These are phyloP conservation scores for Naganishia sp. DNA, from an alignment of 1,284 basidiomycete species.

Conservation along the genomic window DNA sequence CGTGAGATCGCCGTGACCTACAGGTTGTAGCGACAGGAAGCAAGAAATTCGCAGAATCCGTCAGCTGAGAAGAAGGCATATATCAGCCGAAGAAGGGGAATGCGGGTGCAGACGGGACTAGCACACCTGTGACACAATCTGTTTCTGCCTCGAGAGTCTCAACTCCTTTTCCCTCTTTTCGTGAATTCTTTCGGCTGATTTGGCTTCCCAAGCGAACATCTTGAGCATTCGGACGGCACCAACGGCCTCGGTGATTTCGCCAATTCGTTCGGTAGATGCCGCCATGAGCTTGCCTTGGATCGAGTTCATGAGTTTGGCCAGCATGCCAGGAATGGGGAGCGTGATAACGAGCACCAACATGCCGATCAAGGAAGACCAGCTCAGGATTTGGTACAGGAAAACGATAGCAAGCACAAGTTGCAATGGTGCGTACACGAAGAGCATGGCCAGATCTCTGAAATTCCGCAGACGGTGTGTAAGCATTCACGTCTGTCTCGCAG, in stretches of 20 bases:
- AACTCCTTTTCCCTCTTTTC: constrained; percentile 64
- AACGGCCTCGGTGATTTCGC: constrained; percentile 58
- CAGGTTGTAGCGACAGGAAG: constrained; percentile 67
- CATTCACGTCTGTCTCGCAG: background rate
- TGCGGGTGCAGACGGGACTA: constrained; percentile 22
- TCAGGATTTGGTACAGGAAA: constrained; percentile 49
- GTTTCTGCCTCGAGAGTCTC: constrained; percentile 55
- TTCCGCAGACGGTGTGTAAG: too few relatives aligned
- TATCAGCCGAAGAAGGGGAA: background rate
- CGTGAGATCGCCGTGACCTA: background rate
- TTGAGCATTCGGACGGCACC: constrained; percentile 61
- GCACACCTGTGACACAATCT: constrained; percentile 54
- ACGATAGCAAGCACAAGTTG: constrained; percentile 46
- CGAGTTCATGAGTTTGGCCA: constrained; percentile 45
- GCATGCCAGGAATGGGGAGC: constrained; percentile 60
- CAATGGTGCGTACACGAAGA: constrained; percentile 48
- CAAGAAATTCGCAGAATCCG: constrained; percentile 56
- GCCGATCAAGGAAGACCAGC: constrained; percentile 59
- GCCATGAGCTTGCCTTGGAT: constrained; percentile 47
- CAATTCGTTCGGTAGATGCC: constrained; percentile 59
- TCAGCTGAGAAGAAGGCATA: constrained; percentile 7
- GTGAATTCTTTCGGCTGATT: constrained; percentile 59
- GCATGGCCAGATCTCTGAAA: constrained; percentile 33
- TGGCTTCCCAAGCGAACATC: constrained; percentile 68
- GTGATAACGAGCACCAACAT: constrained; percentile 58